A percentile compares a stretch with the other conserved stretches of the same genome.
These are phyloP conservation scores for Triticum timopheevii DNA, from an alignment of 176 grass and related monocot genomes.

Conservation along the genomic window DNA sequence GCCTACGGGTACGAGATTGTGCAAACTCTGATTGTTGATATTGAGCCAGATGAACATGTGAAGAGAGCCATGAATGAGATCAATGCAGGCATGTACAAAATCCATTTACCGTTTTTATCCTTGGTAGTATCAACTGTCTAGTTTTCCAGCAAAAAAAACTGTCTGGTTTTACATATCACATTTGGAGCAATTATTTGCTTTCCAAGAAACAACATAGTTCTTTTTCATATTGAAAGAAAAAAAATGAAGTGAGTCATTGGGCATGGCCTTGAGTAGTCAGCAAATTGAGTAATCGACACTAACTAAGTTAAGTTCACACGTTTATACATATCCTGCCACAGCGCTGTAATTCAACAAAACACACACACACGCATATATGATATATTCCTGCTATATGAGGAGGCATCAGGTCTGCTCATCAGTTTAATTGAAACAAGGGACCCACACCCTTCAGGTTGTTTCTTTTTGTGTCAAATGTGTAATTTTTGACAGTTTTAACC, in stretches of 20 bases:
- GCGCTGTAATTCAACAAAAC: neutral
- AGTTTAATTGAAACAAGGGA: neutral
- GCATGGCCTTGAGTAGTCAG: neutral
- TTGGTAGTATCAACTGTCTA: neutral
- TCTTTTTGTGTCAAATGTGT: neutral
- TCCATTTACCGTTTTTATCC: neutral
- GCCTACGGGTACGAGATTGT: conserved; percentile 85
- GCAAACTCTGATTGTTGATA: conserved; percentile 85
- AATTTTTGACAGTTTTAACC: neutral
- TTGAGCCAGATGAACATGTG: conserved; percentile 78
- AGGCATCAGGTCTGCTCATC: neutral
- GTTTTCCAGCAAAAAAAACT: neutral
- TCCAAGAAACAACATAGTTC: neutral
- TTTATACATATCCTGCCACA: neutral
- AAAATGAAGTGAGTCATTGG: neutral
- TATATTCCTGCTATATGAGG: neutral
- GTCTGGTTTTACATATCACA: neutral
- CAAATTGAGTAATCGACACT: neutral
- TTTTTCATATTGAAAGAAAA: conserved; percentile 1
- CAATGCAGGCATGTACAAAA: conserved; percentile 60
- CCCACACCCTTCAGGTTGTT: neutral
- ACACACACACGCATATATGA: neutral
- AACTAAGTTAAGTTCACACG: neutral
- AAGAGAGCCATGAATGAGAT: conserved; percentile 97
- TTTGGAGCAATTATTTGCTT: conserved; percentile 24